phyloP scores from a whole-genome alignment of 176 grass and related monocot species.

The Lolium rigidum region DNA sequence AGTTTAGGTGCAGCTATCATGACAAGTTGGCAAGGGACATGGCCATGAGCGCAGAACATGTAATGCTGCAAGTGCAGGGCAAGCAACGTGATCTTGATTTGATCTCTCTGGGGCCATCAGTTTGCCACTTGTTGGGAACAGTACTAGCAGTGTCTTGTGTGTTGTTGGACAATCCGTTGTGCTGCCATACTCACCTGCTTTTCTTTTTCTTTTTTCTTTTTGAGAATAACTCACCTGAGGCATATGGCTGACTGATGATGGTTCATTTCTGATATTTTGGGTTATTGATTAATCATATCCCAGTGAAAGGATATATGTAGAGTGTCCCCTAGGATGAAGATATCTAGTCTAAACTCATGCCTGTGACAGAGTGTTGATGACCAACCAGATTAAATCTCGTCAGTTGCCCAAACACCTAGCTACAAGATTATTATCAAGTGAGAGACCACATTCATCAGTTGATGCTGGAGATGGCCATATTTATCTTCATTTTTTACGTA shows the following conservation, averaged over 20 bases:
- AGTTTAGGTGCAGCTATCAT: not conserved
- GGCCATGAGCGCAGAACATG: slow-evolving; percentile 1
- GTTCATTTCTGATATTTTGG: not conserved
- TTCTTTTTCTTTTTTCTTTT: too few relatives aligned
- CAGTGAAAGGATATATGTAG: not conserved
- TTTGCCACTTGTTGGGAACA: slow-evolving; percentile 2
- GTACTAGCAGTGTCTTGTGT: not conserved
- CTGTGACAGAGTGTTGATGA: slow-evolving; percentile 16
- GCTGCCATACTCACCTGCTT: not conserved
- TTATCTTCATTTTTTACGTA: too few relatives aligned
- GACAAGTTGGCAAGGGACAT: slow-evolving; percentile 5
- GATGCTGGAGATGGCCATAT: too few relatives aligned
- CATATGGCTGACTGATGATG: not conserved
- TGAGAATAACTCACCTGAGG: not conserved
- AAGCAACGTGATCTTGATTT: slow-evolving; percentile 6
- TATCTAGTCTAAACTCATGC: not conserved
- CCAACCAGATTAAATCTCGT: not conserved
- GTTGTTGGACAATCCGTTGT: not conserved
- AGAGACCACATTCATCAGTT: too few relatives aligned
- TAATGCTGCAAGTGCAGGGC: not conserved
- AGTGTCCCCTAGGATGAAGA: not conserved
- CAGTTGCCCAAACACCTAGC: not conserved
- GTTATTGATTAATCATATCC: not conserved
- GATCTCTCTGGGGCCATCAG: not conserved
- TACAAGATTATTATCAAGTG: not conserved